Conservation (phyloP, 208 protist genomes). For the Acanthamoeba castellanii region DNA sequence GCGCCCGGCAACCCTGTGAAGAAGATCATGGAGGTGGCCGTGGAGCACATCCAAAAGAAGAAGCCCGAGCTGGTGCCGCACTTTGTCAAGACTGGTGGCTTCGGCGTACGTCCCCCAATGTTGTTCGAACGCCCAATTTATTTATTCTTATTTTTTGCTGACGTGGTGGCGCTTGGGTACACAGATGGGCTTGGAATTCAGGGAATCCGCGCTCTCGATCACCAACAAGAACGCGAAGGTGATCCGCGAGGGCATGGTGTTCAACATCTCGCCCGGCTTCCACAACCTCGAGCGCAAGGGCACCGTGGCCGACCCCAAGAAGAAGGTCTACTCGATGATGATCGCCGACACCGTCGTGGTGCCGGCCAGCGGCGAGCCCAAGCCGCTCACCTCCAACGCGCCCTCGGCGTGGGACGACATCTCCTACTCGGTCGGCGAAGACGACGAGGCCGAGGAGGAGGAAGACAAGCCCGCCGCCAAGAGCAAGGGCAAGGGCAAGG, state of each 20-base stretch:
- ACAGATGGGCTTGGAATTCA: conserved; percentile 88
- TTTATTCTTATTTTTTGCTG: too few species aligned
- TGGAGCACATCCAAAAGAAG: conserved; percentile 75
- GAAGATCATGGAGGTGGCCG: conserved; percentile 74
- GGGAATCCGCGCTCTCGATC: conserved; percentile 81
- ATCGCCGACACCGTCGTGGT: conserved; percentile 88
- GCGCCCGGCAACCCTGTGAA: conserved; percentile 70
- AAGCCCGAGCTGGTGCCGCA: conserved; percentile 71
- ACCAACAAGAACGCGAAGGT: conserved; percentile 80
- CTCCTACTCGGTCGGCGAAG: conserved; percentile 27
- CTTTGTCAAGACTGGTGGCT: conserved; percentile 79
- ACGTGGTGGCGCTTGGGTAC: neutral
- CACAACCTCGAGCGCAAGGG: conserved; percentile 72
- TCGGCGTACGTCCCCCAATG: too few species aligned
- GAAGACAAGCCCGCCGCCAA: conserved; percentile 30
- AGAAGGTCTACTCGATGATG: conserved; percentile 78
- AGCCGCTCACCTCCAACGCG: neutral
- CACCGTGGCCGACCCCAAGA: conserved; percentile 75
- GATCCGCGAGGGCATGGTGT: conserved; percentile 79
- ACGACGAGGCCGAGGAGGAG: neutral
- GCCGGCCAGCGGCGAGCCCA: conserved; percentile 47
- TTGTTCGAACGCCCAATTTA: too few species aligned
- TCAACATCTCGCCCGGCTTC: conserved; percentile 82
- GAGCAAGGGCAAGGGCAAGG: conserved; percentile 66
- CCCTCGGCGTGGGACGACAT: conserved; percentile 31